Percentiles rank a stretch among this genome's conserved stretches.
Evolutionary conservation across 2,329 filamentous ascomycete genomes (phyloP).

Genomic region (Sclerotinia subarctica): DNA sequence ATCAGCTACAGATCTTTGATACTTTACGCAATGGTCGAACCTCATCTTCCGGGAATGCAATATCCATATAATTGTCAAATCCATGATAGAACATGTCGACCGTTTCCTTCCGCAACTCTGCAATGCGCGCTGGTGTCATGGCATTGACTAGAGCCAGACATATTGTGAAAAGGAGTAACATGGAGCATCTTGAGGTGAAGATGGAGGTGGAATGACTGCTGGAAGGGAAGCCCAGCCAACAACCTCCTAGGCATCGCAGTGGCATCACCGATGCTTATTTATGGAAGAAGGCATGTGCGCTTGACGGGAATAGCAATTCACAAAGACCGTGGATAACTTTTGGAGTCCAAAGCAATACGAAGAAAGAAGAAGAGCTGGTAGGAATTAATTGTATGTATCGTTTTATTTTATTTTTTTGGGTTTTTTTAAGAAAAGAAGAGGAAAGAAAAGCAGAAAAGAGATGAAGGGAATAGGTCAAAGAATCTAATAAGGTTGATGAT

Average conservation of each 20-base stretch:
- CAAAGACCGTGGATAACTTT: not conserved
- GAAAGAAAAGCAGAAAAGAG: too few species aligned
- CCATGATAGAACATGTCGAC: slow-evolving; percentile 94
- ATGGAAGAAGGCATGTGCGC: slow-evolving; percentile 38
- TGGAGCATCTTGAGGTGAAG: slow-evolving; percentile 31
- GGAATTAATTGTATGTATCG: not conserved
- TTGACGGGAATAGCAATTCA: slow-evolving; percentile 18
- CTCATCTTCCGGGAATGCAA: slow-evolving; percentile 96
- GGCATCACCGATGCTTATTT: slow-evolving; percentile 38
- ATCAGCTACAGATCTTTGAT: not conserved
- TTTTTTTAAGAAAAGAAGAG: not conserved
- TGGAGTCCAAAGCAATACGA: too few species aligned
- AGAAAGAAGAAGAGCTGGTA: too few species aligned
- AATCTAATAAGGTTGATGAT: not conserved
- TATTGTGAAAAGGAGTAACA: slow-evolving; percentile 29
- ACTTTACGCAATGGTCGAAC: slow-evolving; percentile 41
- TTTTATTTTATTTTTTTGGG: too few species aligned
- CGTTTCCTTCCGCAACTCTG: slow-evolving; percentile 56
- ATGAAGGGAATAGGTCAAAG: not conserved
- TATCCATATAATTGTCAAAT: slow-evolving; percentile 87
- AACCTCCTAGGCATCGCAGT: slow-evolving; percentile 36
- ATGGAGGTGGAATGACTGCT: slow-evolving; percentile 26
- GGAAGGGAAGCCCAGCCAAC: slow-evolving; percentile 22
- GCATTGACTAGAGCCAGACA: slow-evolving; percentile 34
- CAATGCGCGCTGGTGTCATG: slow-evolving; percentile 56